Conservation (phyloP, 192 early-diverging fungal species). For the Entomortierella chlamydospora region DNA sequence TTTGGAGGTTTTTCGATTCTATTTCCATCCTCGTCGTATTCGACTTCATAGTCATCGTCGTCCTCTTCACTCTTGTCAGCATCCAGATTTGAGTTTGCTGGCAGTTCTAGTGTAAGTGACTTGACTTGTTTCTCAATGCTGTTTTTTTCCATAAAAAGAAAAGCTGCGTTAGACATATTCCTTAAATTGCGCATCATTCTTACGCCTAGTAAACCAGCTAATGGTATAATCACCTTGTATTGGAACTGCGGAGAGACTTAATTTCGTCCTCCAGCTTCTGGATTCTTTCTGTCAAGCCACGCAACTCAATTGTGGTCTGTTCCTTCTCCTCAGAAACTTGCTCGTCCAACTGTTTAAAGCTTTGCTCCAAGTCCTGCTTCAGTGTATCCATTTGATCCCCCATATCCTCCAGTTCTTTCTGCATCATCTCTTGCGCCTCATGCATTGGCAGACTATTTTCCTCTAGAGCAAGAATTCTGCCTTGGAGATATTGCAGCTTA, state of each 20-base stretch:
- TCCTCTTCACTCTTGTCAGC: conserved; percentile 35
- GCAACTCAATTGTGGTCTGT: conserved; percentile 47
- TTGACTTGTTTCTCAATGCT: conserved; percentile 43
- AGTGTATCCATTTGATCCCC: conserved; percentile 36
- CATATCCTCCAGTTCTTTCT: conserved; percentile 53
- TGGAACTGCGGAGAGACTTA: conserved; percentile 22
- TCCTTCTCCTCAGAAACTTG: conserved; percentile 46
- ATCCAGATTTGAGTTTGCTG: not conserved
- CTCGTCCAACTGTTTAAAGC: conserved; percentile 44
- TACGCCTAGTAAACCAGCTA: not conserved
- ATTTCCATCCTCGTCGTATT: conserved; percentile 52
- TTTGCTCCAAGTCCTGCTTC: conserved; percentile 43
- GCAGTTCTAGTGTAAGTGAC: conserved; percentile 25
- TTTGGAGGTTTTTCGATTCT: conserved; percentile 34
- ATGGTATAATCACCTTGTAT: conserved; percentile 22
- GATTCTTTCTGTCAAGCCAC: conserved; percentile 36
- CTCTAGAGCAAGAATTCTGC: conserved; percentile 33
- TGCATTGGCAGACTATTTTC: conserved; percentile 40
- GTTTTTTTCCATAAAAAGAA: not conserved
- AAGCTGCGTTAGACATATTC: too few relatives aligned
- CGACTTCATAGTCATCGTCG: conserved; percentile 49
- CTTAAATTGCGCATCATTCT: too few relatives aligned
- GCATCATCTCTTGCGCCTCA: conserved; percentile 41
- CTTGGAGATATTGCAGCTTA: conserved; percentile 49
- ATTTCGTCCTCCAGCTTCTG: conserved; percentile 47